phyloP scores from a whole-genome alignment of 2,329 filamentous ascomycete genomes.

The Diaporthe batatas region DNA sequence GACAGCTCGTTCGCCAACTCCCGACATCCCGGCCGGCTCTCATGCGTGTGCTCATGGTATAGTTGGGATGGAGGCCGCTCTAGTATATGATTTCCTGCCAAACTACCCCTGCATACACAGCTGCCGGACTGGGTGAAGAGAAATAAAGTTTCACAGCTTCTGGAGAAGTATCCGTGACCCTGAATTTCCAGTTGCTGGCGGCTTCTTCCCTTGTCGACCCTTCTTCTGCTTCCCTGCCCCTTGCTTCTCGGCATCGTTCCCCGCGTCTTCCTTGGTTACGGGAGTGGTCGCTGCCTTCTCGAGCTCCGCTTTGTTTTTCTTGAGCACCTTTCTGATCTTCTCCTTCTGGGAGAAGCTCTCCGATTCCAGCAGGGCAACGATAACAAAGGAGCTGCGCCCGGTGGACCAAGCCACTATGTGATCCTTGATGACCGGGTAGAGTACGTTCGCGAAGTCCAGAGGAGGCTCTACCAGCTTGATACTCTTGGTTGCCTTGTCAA shows the following conservation, averaged over 20 bases:
- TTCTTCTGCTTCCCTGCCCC: conserved; percentile 59
- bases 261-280: conserved; percentile 57
- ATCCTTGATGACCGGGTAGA: conserved; percentile 86
- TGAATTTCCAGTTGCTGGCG: conserved; percentile 67
- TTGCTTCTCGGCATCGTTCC: conserved; percentile 63
- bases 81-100: conserved; percentile 31
- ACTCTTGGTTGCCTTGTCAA: conserved; percentile 79
- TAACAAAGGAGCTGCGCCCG: conserved; percentile 86
- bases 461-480: conserved; percentile 80
- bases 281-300: conserved; percentile 75
- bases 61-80: conserved; percentile 20
- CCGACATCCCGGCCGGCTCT: conserved; percentile 21
- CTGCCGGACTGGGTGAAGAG: conserved; percentile 1
- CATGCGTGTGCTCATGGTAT: conserved; percentile 1
- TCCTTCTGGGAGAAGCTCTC: conserved; percentile 75
- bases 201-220: conserved; percentile 57
- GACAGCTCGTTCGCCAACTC: conserved; percentile 17
- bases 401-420: conserved; percentile 87
- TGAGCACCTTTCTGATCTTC: conserved; percentile 77
- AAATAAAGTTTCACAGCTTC: conserved; percentile 59
- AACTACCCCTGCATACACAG: conserved; percentile 22
- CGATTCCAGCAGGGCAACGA: conserved; percentile 84
- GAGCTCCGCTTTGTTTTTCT: conserved; percentile 79
- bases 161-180: conserved; percentile 73
- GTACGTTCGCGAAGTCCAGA: conserved; percentile 81